Evolutionary conservation across 2,329 filamentous ascomycete genomes (phyloP), one percentile per base, ranked within the genome.

Genomic region (Corynespora cassiicola): DNA sequence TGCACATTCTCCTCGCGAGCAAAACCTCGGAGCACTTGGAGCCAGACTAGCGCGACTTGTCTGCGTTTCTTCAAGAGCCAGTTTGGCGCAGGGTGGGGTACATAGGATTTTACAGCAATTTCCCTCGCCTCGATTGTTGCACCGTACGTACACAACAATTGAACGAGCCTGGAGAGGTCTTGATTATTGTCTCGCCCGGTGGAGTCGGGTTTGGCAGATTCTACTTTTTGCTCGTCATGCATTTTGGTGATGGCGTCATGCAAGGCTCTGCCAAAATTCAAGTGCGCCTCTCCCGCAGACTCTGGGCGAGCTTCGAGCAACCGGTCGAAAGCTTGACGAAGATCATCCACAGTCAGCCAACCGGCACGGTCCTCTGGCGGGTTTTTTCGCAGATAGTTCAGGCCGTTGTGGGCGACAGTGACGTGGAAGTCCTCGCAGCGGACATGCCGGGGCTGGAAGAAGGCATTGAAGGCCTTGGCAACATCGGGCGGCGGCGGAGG

Each of bases 401-500:
- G 78, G 27, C 89, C 81, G 24, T 75, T 68, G 19, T 77, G 60
- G 14, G 80, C 75, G 52, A 83, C 73, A n/a, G 76, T 67, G 1
- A 87, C 85, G 30, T 68, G 59, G 26, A 55, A 62, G 16, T 66
- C 54, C 31, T 66, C 60, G 4, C 55, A 49, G 4, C 39, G 25
- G 1, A 46, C 50, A 26, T 56, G 54, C 19, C 52, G 52, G 24
- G 54, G 49, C 1, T 51, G 39, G 25, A 66, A 61, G 43, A 64
- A 65, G 19, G 45, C 50, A 24, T 40, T 47, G 38, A 69, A 54
- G 1, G 87, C 88, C 22, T 79, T 73, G 1, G 81, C 68, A 2
- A 96, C 72, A 21, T 87, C 81, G n/a, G 75, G 65, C 3, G 75
- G 71, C 0, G 80, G 67, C 11, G 88, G 90, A 7, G 82, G 79